Base-by-base conservation (phyloP, 176 grass and related monocot genomes). In the Pontederia paniculata region DNA sequence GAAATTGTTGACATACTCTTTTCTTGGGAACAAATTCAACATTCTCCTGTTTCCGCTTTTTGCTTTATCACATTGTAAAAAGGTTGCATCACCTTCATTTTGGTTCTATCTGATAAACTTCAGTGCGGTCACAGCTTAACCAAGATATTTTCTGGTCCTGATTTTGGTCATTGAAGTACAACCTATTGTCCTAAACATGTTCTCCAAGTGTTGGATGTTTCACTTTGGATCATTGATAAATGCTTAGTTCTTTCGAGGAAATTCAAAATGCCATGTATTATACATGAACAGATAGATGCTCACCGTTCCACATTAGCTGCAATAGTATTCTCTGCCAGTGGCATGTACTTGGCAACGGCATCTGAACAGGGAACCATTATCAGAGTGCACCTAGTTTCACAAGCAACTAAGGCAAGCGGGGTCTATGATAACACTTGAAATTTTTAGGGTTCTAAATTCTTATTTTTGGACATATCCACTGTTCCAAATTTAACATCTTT, bases 351-450 rank as follows among this genome's bases (percentile, higher is more conserved):
- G 28, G 86, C 93, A 77, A 97, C 83, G 9, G 86, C 93, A 60
- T 97, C 93, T 50, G 86, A 90, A 56, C 85, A 88, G 73, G 93
- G 93, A 69, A 97, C 93, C 21, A 91, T 91, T 42, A 52, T 97
- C 62, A 86, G 93, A 70, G 93, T 97, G 43, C 75, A 88, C 71
- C 80, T 97, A 11, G 80, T 97, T 52, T 67, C 83, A 45, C 86
- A 84, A 81, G 83, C 80, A 66, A 88, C 83, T 15, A 87, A 97
- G 93, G 93, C 90, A 37, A 74, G 20, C n/a, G 16, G 28, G 28
- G 7, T 6, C 44, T 13, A 45, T 49, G 41, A 31, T 10, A 44
- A 54, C 25, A 19, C 45, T 49, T 60, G 57, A 60, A 57, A 70
- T 51, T 21, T 57, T 43, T 70, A 54, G 48, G 23, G 3, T 63